phyloP scores from a whole-genome alignment of 2,329 filamentous ascomycete species.

The Coniella vitis region DNA sequence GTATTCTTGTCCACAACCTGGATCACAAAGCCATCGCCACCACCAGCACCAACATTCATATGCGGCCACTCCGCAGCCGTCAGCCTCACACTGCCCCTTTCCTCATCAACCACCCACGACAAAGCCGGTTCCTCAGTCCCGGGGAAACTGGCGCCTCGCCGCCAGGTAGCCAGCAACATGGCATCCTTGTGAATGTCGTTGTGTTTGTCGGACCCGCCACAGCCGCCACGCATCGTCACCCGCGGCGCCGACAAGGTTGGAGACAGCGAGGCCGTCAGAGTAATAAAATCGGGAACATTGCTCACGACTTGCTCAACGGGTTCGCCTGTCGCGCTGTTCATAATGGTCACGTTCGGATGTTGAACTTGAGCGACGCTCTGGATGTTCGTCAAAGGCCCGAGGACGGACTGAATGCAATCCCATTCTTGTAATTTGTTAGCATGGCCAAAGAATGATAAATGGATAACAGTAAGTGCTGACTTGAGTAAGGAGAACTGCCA shows the following conservation, averaged over 20 bases:
- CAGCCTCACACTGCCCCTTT: slow-evolving; percentile 38
- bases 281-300: slow-evolving; percentile 21
- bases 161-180: slow-evolving; percentile 31
- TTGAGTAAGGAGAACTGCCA: too few species aligned
- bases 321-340: slow-evolving; percentile 24
- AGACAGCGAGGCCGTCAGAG: slow-evolving; percentile 27
- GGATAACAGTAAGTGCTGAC: too few species aligned
- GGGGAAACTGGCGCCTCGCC: slow-evolving; percentile 39
- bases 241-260: too few species aligned
- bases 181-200: slow-evolving; percentile 28
- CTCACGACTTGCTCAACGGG: slow-evolving; percentile 28
- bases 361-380: slow-evolving; percentile 39
- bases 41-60: too few species aligned
- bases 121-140: slow-evolving; percentile 29
- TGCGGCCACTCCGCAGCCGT: slow-evolving; percentile 22
- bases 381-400: slow-evolving; percentile 37
- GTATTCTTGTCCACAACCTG: slow-evolving; percentile 44
- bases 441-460: too few species aligned
- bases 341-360: slow-evolving; percentile 31
- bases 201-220: too few species aligned
- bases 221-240: too few species aligned
- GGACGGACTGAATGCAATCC: slow-evolving; percentile 36
- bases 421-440: too few species aligned
- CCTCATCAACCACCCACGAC: slow-evolving; percentile 41
- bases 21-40: slow-evolving; percentile 33